Evolutionary conservation across 2,329 filamentous ascomycete genomes (phyloP), one percentile per base, ranked within the genome.

Genomic region (Alternaria gansuensis): DNA sequence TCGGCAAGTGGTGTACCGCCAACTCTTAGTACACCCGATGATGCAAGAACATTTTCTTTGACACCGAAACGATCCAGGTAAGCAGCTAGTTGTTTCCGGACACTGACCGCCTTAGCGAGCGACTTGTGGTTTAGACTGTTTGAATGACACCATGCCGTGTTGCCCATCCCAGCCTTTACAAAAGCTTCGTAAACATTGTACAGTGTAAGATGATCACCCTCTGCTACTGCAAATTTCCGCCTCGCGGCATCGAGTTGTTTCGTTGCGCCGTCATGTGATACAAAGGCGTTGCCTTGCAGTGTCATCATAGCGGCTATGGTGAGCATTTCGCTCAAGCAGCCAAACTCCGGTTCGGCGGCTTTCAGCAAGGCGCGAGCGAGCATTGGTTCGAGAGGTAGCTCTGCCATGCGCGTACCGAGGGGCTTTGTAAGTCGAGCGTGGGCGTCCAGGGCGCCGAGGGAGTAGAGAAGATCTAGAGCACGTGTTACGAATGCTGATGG

Each of bases 291-390:
- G 4, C 92, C 91, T 60, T 93, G 91, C 0, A 96, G 81, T 62
- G 89, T 95, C 33, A 92, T 91, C 94, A 99, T 98, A 14, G 95
- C 93, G 5, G 94, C 92, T 64, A 98, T 96, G 2, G 89, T 92
- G 26, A 98, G 83, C 51, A 98, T 90, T 77, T 97, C 94, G 72
- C 87, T 89, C 11, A 96, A 80, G 67, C 93, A 97, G 36, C 84
- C 84, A 77, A 97, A 96, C 0, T 84, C 82, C 2, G 66, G 60
- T 23, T 54, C 53, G 4, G 87, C 81, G 0, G 93, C 90, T 17
- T 88, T 87, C 8, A 98, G 86, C 4, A 97, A 82, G 0, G 90
- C 91, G 78, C 94, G 96, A 6, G 90, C 92, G 85, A 97, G 95
- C 92, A 97, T 97, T 0, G 95, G 95, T 68, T 97, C 92, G 7